Evolutionary conservation across 768 basidiomycete genomes (phyloP), one percentile per base, ranked within the genome.

Genomic region (Pholiota molesta): DNA sequence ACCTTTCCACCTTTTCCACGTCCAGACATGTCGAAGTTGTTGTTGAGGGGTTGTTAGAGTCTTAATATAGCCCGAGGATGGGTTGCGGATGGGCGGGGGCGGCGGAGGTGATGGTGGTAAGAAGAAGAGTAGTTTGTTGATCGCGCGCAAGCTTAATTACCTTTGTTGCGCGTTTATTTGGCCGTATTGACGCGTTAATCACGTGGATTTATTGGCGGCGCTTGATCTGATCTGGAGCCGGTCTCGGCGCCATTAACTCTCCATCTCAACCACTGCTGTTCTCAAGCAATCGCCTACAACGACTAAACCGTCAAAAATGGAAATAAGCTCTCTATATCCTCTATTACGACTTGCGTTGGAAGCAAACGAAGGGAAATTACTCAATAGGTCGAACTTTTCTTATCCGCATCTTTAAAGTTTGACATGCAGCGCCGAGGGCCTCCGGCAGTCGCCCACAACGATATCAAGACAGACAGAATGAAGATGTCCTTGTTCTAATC

Each of bases 1-100:
- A 87, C 86, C 83, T 90, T 90, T 71, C 88, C 88, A 79, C 88
- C 88, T 78, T 90, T 90, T 72, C 89, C 89, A 71, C 88, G 88
- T 77, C 88, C 89, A 80, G 88, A 89, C 89, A 90, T 90, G 69
- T 79, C 51, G 51, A 61, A 35, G 31, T 45, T 56, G 47, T 72
- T 64, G 44, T 68, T 63, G 58, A 61, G 55, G 28, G 35, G 60
- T 54, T 59, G 59, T 65, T 61, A 54, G 61, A 37, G 31, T 29
- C 28, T 31, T 45, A 60, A 28, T 57, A 62, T 40, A 35, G 31
- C 31, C 44, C 44, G 52, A 33, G 52, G 37, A 59, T 59, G 55
- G 60, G 39, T 31, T 45, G 57, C 42, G 31, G 29, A 51, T 17
- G 44, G 21, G 40, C 14, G 52, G 45, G 10, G 51, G 49, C 62